Conservation (phyloP, 1,284 basidiomycete species). For the Ceratobasidium sp. region DNA sequence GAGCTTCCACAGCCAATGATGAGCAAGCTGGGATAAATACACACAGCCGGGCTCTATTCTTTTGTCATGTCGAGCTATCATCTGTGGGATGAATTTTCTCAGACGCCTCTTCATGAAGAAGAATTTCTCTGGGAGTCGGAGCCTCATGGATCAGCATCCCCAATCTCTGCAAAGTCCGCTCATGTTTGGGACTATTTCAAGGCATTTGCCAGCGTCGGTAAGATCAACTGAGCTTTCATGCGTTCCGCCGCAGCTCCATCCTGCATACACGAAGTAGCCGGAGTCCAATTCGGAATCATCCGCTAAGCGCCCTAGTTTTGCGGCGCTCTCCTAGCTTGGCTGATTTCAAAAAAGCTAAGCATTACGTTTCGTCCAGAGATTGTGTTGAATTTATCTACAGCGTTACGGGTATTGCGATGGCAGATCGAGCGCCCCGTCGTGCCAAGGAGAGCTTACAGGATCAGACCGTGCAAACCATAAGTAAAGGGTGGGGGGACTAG, state of each 20-base stretch:
- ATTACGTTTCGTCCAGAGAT: too few relatives aligned
- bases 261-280: background rate
- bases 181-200: background rate
- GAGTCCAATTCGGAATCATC: slow-evolving; percentile 5
- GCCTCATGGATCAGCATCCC: slow-evolving; percentile 13
- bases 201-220: background rate
- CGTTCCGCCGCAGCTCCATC: background rate
- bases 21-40: background rate
- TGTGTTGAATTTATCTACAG: too few relatives aligned
- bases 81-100: background rate
- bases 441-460: too few relatives aligned
- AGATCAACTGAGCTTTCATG: background rate
- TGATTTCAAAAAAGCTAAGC: background rate
- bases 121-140: slow-evolving; percentile 9
- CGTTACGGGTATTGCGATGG: too few relatives aligned
- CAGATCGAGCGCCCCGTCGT: too few relatives aligned
- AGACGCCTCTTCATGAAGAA: background rate
- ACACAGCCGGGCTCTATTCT: background rate
- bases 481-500: too few relatives aligned
- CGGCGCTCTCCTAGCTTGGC: background rate
- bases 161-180: slow-evolving; percentile 17
- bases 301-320: background rate
- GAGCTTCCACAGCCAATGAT: slow-evolving; percentile 1
- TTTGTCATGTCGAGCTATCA: slow-evolving; percentile 27
- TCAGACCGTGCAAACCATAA: too few relatives aligned